Conservation (phyloP, 371 early-diverging fungal genomes). For the Capillidium heterosporum region DNA sequence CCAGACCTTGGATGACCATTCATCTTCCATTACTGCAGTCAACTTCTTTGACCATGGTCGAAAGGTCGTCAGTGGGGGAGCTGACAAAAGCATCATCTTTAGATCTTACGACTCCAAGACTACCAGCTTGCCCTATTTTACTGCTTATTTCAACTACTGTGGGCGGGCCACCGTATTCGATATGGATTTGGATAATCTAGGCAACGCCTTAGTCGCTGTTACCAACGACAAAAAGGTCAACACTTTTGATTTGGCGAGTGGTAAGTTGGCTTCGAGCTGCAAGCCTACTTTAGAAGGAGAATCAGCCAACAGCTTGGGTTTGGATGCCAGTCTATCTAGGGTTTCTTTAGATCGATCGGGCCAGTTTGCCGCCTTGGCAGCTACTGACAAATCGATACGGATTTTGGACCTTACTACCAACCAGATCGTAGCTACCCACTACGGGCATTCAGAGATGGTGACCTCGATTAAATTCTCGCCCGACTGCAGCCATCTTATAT, state of each 20-base stretch:
- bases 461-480: conserved; percentile 46
- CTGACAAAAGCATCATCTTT: conserved; percentile 72
- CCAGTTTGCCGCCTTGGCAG: conserved; percentile 44
- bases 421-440: conserved; percentile 33
- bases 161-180: conserved; percentile 58
- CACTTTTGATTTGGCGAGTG: conserved; percentile 36
- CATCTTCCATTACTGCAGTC: conserved; percentile 63
- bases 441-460: conserved; percentile 61
- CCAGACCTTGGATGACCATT: conserved; percentile 73
- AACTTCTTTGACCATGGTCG: conserved; percentile 41
- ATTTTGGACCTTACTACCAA: conserved; percentile 52
- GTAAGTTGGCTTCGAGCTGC: conserved; percentile 39
- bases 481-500: conserved; percentile 33
- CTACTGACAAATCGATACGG: conserved; percentile 53
- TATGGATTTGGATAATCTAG: conserved; percentile 37
- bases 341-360: conserved; percentile 57
- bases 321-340: conserved; percentile 33
- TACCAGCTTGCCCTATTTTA: conserved; percentile 13
- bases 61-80: conserved; percentile 56
- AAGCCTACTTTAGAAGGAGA: too few species aligned
- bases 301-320: conserved; percentile 27
- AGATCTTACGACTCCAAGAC: conserved; percentile 1
- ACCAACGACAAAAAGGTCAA: conserved; percentile 51
- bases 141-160: conserved; percentile 47
- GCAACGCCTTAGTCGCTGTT: conserved; percentile 35